phyloP scores from a whole-genome alignment of 208 protist genomes.

The Trichomonas tenax region DNA sequence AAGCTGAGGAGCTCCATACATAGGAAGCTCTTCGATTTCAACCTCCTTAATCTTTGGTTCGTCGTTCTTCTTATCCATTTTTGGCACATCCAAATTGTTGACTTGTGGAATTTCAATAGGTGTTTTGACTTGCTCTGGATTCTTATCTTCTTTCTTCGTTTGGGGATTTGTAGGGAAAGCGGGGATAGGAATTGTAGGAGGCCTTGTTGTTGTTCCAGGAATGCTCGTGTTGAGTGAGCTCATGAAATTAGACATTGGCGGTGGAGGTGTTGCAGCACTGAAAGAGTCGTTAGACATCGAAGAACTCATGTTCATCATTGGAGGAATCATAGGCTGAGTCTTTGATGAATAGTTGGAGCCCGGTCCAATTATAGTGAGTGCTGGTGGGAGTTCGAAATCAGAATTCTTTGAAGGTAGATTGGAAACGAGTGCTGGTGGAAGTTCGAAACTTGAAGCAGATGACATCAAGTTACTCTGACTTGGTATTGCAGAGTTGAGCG shows the following conservation, averaged over 20 bases:
- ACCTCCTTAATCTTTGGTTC: neutral
- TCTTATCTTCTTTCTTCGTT: neutral
- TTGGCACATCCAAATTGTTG: neutral
- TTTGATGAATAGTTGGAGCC: neutral
- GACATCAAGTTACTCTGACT: too few relatives aligned
- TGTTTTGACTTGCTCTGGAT: neutral
- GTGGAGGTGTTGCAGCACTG: neutral
- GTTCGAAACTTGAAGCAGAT: too few relatives aligned
- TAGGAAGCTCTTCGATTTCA: neutral
- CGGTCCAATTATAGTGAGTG: too few relatives aligned
- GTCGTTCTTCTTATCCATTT: neutral
- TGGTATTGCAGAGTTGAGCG: too few relatives aligned
- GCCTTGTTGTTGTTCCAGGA: too few relatives aligned
- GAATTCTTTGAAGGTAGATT: too few relatives aligned
- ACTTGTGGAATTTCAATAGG: too few relatives aligned
- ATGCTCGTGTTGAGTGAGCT: neutral
- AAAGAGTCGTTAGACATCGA: neutral
- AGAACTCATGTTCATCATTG: neutral
- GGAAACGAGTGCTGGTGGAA: too few relatives aligned
- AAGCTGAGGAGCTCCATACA: neutral
- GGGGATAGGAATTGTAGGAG: too few relatives aligned
- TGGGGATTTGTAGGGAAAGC: neutral
- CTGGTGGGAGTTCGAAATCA: too few relatives aligned
- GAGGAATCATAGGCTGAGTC: neutral
- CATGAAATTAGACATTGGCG: neutral